These are phyloP conservation scores for Clathrospora elynae DNA, from an alignment of 2,329 filamentous ascomycete genomes.

Conservation along the genomic window DNA sequence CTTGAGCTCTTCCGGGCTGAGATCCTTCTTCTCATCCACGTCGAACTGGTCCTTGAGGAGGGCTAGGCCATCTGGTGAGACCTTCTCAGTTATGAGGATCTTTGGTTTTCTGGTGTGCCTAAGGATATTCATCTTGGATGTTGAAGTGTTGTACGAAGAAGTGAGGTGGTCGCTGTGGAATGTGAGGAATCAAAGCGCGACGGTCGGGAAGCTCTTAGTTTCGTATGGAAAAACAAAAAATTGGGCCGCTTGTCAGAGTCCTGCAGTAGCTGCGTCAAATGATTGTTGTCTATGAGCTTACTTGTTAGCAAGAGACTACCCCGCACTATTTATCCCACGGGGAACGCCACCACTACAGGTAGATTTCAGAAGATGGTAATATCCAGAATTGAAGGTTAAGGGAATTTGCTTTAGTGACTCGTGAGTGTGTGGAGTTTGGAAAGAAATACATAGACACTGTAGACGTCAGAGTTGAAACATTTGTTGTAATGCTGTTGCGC, in stretches of 20 bases:
- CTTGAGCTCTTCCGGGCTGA: conserved; percentile 67
- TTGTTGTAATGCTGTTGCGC: neutral
- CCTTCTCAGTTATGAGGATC: conserved; percentile 77
- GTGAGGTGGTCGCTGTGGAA: too few species aligned
- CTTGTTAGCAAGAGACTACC: conserved; percentile 35
- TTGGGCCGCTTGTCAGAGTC: conserved; percentile 37
- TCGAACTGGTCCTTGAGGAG: conserved; percentile 69
- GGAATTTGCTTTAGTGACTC: conserved; percentile 1
- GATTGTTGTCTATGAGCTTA: conserved; percentile 28
- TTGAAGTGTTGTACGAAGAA: neutral
- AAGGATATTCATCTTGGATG: conserved; percentile 39
- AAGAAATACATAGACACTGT: neutral
- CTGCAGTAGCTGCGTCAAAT: conserved; percentile 30
- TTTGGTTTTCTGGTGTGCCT: conserved; percentile 49
- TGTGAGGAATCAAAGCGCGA: neutral
- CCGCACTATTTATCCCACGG: conserved; percentile 41
- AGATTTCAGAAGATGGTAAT: neutral
- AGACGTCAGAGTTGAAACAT: neutral
- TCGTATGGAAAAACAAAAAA: conserved; percentile 16
- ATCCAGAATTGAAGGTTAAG: neutral
- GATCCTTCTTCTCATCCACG: conserved; percentile 68
- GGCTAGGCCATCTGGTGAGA: conserved; percentile 77
- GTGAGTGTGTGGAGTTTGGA: neutral
- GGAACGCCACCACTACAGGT: conserved; percentile 7
- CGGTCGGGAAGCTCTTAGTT: conserved; percentile 3